phyloP scores from a whole-genome alignment of 257 asterid genomes.

The Orobanche coerulescens region DNA sequence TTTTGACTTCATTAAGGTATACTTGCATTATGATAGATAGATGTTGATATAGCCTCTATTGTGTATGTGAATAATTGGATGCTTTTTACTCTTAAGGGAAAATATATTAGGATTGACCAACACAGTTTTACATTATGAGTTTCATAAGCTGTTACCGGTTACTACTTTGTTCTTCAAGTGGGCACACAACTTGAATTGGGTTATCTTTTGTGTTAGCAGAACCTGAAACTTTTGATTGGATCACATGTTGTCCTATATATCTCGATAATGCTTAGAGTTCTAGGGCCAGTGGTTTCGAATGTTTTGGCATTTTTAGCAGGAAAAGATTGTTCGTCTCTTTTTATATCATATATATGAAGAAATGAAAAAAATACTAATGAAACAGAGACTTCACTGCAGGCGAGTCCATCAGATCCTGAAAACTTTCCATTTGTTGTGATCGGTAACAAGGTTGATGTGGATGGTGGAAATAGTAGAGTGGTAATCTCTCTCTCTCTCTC shows the following conservation, averaged over 20 bases:
- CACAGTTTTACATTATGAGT: neutral
- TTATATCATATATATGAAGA: neutral
- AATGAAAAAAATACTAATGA: slow-evolving; percentile 15
- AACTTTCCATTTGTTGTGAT: slow-evolving; percentile 95
- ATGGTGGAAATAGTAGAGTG: slow-evolving; percentile 96
- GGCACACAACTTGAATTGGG: neutral
- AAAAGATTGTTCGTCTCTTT: neutral
- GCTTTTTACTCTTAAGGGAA: neutral
- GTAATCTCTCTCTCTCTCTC: slow-evolving; percentile 30
- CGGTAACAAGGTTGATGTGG: slow-evolving; percentile 95
- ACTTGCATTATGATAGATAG: neutral
- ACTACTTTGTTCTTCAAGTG: neutral
- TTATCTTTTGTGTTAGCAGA: neutral
- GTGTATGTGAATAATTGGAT: neutral
- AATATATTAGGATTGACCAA: neutral
- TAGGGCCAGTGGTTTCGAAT: neutral
- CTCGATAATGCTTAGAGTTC: neutral
- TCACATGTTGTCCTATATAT: neutral
- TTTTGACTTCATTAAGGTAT: neutral
- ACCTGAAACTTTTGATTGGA: slow-evolving; percentile 2
- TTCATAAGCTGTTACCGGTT: neutral
- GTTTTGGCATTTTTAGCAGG: neutral
- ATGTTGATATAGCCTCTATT: neutral
- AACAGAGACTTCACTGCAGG: slow-evolving; percentile 45
- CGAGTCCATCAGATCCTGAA: slow-evolving; percentile 97